Evolutionary conservation across 2,329 filamentous ascomycete genomes (phyloP), one percentile per base, ranked within the genome.

Genomic region (Colletotrichum theobromicola): DNA sequence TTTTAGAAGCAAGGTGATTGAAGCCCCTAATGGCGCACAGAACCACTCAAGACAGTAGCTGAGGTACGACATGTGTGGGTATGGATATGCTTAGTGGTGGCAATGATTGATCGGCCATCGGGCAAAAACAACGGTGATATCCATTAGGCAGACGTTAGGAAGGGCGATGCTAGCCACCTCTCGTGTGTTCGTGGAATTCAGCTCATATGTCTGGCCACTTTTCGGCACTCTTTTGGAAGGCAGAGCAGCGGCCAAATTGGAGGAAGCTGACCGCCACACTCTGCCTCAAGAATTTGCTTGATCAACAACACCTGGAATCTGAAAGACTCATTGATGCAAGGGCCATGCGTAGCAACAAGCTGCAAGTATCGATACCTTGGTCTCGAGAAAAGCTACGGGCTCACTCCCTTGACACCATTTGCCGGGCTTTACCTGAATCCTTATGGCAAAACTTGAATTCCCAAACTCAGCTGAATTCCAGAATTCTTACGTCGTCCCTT

Each of bases 271-370:
- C 42, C 42, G 42, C 0, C 42, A 46, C 42, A 46, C 15, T 15
- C 34, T 15, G 34, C 34, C 34, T 35, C 13, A 12, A 42, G 37
- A n/a, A 1, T 9, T 46, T 0, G 18, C 42, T n/a, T 46, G n/a
- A 18, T 21, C 42, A 18, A 21, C 42, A n/a, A 1, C 21, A 18
- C 12, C 18, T 21, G 18, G 42, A 9, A 46, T n/a, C 0, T 2
- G 10, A 21, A 10, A 1, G 18, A 46, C 18, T 46, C 42, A 12
- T 46, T 12, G 37, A 46, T 46, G n/a, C 18, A 46, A 46, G 9
- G 0, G 42, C 13, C 0, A 46, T 12, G 18, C n/a, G n/a, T n/a
- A n/a, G n/a, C n/a, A n/a, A n/a, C 9, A 4, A 4, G 42, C 1
- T 21, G 18, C 42, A 18, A 18, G 18, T 46, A 0, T 21, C 42